phyloP scores from a whole-genome alignment of 2,329 filamentous ascomycete genomes.

The Penicillium sp. region DNA sequence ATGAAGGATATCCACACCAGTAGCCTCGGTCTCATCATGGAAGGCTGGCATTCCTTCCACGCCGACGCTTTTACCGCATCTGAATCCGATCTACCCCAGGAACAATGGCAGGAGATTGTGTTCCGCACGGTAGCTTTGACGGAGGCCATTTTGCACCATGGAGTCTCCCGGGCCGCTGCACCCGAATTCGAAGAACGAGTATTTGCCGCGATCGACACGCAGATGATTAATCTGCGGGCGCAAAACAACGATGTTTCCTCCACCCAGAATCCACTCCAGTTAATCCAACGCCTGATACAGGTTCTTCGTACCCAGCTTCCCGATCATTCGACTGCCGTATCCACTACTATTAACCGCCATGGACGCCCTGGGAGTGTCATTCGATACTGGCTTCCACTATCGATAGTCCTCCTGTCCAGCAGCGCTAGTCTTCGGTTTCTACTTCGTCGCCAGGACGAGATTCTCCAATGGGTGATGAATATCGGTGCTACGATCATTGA shows the following conservation, averaged over 20 bases:
- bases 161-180: slow-evolving; percentile 61
- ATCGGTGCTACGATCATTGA: slow-evolving; percentile 78
- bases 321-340: slow-evolving; percentile 64
- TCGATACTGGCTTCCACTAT: slow-evolving; percentile 85
- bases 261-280: slow-evolving; percentile 47
- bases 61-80: slow-evolving; percentile 60
- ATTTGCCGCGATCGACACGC: slow-evolving; percentile 63
- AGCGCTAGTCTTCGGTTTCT: slow-evolving; percentile 83
- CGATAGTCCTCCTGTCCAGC: slow-evolving; percentile 74
- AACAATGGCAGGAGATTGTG: slow-evolving; percentile 74
- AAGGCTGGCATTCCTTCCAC: slow-evolving; percentile 76
- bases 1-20: slow-evolving; percentile 82
- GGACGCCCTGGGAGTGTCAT: slow-evolving; percentile 76
- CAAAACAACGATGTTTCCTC: slow-evolving; percentile 9
- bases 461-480: slow-evolving; percentile 78
- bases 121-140: slow-evolving; percentile 82
- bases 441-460: slow-evolving; percentile 73
- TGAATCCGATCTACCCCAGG: slow-evolving; percentile 43
- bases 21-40: slow-evolving; percentile 82
- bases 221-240: slow-evolving; percentile 55
- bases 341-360: slow-evolving; percentile 62
- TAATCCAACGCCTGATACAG: slow-evolving; percentile 45
- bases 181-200: slow-evolving; percentile 61
- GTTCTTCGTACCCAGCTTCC: slow-evolving; percentile 73
- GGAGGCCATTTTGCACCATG: slow-evolving; percentile 78